Conservation (phyloP, 176 grass and related monocot species). For the Thinopyrum elongatum region DNA sequence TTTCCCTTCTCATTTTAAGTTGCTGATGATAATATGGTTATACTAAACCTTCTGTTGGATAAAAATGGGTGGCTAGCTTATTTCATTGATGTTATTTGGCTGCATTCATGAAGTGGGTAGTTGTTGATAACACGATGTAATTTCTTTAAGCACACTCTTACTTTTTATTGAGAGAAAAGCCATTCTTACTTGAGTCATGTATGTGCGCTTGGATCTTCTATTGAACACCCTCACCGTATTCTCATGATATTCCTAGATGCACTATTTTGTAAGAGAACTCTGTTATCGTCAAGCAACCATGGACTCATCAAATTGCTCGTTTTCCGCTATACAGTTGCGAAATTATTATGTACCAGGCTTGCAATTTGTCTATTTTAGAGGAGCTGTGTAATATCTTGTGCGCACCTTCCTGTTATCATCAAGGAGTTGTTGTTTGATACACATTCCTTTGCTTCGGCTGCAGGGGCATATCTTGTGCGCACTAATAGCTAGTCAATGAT, state of each 20-base stretch:
- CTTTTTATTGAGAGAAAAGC: too few relatives aligned
- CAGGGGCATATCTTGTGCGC: not conserved
- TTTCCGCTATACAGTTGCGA: not conserved
- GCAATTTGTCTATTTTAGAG: not conserved
- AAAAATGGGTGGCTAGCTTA: not conserved
- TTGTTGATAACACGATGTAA: not conserved
- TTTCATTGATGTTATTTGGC: not conserved
- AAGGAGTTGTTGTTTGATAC: not conserved
- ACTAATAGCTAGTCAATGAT: not conserved
- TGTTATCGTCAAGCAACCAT: not conserved
- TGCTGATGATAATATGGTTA: constrained; percentile 14
- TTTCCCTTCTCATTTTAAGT: not conserved
- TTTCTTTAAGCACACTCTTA: not conserved
- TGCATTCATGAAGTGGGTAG: too few relatives aligned
- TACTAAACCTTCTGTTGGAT: not conserved
- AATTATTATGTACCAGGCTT: constrained; percentile 4
- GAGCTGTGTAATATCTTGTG: not conserved
- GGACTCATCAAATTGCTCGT: not conserved
- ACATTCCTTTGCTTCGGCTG: constrained; percentile 9
- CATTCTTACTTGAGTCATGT: not conserved
- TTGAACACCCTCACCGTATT: not conserved
- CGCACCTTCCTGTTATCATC: too few relatives aligned
- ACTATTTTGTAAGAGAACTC: not conserved
- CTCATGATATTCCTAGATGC: constrained; percentile 5
- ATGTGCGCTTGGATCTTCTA: not conserved